Conservation (phyloP, 192 early-diverging fungal species). For the Linnemannia schmuckeri region DNA sequence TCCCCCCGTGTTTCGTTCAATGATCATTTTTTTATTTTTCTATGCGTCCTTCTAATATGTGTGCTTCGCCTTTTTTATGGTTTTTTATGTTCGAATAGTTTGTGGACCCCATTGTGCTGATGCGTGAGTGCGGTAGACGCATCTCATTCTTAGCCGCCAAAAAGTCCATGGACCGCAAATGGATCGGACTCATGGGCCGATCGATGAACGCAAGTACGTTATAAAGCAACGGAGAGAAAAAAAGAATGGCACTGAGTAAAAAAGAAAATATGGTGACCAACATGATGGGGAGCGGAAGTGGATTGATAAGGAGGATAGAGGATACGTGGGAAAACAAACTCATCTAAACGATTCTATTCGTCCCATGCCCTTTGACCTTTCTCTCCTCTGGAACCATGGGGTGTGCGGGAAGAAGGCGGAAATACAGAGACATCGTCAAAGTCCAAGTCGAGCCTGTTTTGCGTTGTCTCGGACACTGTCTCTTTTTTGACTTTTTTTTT, state of each 20-base stretch:
- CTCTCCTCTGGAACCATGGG: not conserved
- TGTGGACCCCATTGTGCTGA: conserved; percentile 93
- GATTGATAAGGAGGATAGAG: not conserved
- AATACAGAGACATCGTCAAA: not conserved
- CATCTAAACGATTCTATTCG: not conserved
- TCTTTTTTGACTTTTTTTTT: not conserved
- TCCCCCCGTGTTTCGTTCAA: not conserved
- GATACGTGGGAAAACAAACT: conserved; percentile 12
- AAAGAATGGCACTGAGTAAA: not conserved
- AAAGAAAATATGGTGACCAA: not conserved
- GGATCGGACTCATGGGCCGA: conserved; percentile 87
- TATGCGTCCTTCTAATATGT: not conserved
- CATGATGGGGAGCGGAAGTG: not conserved
- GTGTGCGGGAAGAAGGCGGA: not conserved
- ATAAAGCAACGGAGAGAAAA: not conserved
- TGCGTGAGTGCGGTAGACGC: conserved; percentile 82
- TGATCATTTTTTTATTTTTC: conserved; percentile 4
- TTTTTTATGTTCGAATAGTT: conserved; percentile 70
- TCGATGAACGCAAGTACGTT: conserved; percentile 82
- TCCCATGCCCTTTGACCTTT: not conserved
- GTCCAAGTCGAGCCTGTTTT: not conserved
- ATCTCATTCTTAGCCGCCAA: conserved; percentile 87
- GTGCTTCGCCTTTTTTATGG: not conserved
- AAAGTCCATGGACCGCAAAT: conserved; percentile 88
- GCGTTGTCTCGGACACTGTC: not conserved